phyloP scores from a whole-genome alignment of 345 rosid genomes.

The Zanthoxylum bungeanum region DNA sequence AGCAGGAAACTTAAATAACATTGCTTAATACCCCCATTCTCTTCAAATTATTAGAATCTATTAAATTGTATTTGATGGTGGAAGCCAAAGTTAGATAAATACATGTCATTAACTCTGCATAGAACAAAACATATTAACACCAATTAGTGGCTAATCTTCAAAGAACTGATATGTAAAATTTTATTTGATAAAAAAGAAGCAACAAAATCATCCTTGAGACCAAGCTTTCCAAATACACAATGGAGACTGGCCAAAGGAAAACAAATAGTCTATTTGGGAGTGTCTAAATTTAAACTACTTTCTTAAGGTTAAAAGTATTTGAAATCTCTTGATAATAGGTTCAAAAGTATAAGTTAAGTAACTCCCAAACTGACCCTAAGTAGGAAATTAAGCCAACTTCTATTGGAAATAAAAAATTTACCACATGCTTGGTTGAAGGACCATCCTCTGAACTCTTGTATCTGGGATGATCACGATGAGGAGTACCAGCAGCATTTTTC shows the following conservation, averaged over 20 bases:
- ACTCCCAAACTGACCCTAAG: too few relatives aligned
- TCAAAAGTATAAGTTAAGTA: too few relatives aligned
- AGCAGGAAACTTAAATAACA: neutral
- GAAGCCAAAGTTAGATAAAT: neutral
- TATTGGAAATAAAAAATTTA: conserved; percentile 23
- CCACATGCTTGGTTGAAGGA: conserved; percentile 55
- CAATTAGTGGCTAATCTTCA: neutral
- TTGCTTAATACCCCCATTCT: neutral
- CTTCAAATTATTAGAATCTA: neutral
- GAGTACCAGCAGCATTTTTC: conserved; percentile 46
- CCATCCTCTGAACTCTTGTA: conserved; percentile 54
- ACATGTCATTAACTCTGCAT: neutral
- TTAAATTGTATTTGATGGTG: neutral
- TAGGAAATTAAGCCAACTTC: neutral
- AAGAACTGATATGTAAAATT: neutral
- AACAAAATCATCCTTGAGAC: neutral
- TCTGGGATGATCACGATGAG: conserved; percentile 44
- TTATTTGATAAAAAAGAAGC: neutral
- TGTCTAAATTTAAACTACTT: too few relatives aligned
- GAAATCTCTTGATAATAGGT: too few relatives aligned
- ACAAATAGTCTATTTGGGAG: too few relatives aligned
- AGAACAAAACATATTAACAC: neutral
- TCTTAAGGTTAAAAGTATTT: too few relatives aligned
- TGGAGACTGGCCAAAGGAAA: neutral
- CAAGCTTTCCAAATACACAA: neutral